Conservation (phyloP, 108 stramenopile genomes). For the Stephanodiscus triporus region DNA sequence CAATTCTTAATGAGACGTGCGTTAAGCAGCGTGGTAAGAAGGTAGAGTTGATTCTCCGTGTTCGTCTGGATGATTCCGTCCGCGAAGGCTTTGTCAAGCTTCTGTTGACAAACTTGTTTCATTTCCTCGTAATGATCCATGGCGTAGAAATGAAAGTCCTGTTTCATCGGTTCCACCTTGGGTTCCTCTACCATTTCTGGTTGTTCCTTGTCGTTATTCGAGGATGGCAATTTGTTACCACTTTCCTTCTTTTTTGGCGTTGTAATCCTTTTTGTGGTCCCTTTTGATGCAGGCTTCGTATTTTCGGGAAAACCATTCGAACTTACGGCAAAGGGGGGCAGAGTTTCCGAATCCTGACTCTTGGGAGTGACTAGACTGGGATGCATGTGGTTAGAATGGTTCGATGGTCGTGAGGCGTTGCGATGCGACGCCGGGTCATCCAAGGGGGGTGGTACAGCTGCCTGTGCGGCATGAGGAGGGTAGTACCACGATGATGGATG, state of each 20-base stretch:
- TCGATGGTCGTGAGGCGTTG: constrained; percentile 2
- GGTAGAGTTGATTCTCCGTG: constrained; percentile 53
- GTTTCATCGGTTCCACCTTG: constrained; percentile 77
- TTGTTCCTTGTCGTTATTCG: constrained; percentile 24
- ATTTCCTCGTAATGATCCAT: constrained; percentile 51
- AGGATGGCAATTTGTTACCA: constrained; percentile 13
- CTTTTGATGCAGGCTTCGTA: constrained; percentile 23
- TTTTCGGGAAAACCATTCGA: neutral
- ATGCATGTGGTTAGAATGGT: constrained; percentile 1
- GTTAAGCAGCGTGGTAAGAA: constrained; percentile 77
- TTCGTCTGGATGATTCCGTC: constrained; percentile 19
- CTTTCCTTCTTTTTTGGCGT: constrained; percentile 23
- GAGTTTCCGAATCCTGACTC: constrained; percentile 33
- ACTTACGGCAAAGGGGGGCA: neutral
- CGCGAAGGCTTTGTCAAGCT: constrained; percentile 45
- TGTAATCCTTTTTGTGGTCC: constrained; percentile 10
- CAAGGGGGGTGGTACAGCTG: neutral
- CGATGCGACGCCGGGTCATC: neutral
- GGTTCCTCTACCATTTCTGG: constrained; percentile 38
- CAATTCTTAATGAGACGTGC: constrained; percentile 69
- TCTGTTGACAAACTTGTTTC: constrained; percentile 48
- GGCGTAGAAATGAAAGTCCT: constrained; percentile 87
- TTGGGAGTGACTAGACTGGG: constrained; percentile 35
- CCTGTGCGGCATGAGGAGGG: constrained; percentile 6
- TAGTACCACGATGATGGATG: constrained; percentile 14